These are phyloP conservation scores for Fimicolochytrium jonesii DNA, from an alignment of 192 early-diverging fungal genomes.

Conservation along the genomic window DNA sequence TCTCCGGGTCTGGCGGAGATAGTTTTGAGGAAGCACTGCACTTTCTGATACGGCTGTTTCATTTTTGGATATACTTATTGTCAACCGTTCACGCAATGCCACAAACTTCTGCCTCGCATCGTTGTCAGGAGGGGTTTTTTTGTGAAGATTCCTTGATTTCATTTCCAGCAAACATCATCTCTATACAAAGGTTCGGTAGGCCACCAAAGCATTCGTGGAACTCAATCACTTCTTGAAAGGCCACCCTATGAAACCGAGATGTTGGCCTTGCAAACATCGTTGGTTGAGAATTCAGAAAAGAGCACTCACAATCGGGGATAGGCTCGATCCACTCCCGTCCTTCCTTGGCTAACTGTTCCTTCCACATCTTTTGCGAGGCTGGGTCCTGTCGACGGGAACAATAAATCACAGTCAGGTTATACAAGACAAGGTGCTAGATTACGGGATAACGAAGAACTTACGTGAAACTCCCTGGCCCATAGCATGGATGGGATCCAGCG, in stretches of 20 bases:
- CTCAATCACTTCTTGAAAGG: slow-evolving; percentile 29
- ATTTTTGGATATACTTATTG: no score
- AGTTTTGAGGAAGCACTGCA: slow-evolving; percentile 72
- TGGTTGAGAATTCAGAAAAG: not conserved
- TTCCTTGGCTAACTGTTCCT: slow-evolving; percentile 46
- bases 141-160: no score
- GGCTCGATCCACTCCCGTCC: slow-evolving; percentile 56
- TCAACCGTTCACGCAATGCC: no score
- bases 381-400: slow-evolving; percentile 33
- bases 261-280: no score
- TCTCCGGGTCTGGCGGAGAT: slow-evolving; percentile 64
- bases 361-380: slow-evolving; percentile 38
- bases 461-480: slow-evolving; percentile 53
- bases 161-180: no score
- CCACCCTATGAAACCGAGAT: slow-evolving; percentile 10
- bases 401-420: not conserved
- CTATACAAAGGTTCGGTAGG: no score
- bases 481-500: slow-evolving; percentile 57
- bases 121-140: no score
- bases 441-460: slow-evolving; percentile 11
- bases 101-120: no score
- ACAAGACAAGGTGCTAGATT: not conserved
- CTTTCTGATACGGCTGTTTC: no score
- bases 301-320: slow-evolving; percentile 35
- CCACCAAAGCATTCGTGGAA: no score